These are phyloP conservation scores for Coniochaeta prunicola DNA, from an alignment of 2,329 filamentous ascomycete species.

Conservation along the genomic window DNA sequence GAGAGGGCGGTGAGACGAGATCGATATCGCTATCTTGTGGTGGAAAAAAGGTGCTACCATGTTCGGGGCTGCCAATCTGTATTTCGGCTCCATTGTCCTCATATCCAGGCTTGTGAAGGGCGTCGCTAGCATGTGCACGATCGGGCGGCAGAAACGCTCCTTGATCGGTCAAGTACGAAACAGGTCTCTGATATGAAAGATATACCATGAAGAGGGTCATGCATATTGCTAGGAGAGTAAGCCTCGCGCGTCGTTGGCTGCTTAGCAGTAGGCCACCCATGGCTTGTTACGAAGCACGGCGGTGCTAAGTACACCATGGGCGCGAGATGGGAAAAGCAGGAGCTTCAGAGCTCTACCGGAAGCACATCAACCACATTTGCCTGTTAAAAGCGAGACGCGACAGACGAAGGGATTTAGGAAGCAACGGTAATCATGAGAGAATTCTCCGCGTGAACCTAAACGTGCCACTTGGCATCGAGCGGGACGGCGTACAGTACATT, in stretches of 20 bases:
- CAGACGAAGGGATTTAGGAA: not conserved
- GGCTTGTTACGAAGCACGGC: not conserved
- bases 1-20: not conserved
- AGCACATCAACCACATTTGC: not conserved
- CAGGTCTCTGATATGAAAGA: constrained; percentile 11
- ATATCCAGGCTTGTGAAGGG: not conserved
- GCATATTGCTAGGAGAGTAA: constrained; percentile 10
- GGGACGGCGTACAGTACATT: not conserved
- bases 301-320: not conserved
- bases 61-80: not conserved
- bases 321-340: not conserved
- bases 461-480: not conserved
- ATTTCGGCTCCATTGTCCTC: not conserved
- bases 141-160: constrained; percentile 2
- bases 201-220: constrained; percentile 11
- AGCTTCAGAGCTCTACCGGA: not conserved
- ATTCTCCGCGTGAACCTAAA: not conserved
- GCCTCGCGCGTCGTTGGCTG: constrained; percentile 10
- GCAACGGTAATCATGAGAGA: not conserved
- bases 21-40: not conserved
- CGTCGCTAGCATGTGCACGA: not conserved
- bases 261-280: constrained; percentile 12
- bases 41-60: not conserved
- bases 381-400: not conserved
- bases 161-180: not conserved